Conservation (phyloP, 495 filamentous ascomycete genomes). For the Pseudevernia furfuracea region DNA sequence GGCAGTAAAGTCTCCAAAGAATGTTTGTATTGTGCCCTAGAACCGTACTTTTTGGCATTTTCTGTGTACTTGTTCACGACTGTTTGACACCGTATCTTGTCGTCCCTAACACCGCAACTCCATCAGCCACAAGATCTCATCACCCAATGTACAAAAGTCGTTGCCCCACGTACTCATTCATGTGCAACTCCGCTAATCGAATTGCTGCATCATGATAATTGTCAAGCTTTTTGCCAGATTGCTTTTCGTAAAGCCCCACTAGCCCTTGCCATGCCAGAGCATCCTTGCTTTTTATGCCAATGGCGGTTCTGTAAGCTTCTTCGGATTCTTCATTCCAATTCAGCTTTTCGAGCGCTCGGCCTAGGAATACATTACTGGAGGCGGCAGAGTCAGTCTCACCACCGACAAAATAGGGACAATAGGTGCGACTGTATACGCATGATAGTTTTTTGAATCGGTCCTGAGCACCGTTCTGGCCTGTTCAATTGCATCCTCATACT, state of each 20-base stretch:
- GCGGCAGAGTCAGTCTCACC: slow-evolving; percentile 33
- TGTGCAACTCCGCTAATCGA: slow-evolving; percentile 65
- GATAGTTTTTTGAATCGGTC: slow-evolving; percentile 71
- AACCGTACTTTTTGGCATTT: slow-evolving; percentile 62
- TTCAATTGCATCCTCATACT: slow-evolving; percentile 64
- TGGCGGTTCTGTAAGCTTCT: slow-evolving; percentile 64
- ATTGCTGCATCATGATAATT: slow-evolving; percentile 65
- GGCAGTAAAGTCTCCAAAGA: slow-evolving; percentile 72
- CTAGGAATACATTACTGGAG: slow-evolving; percentile 60
- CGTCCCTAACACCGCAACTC: slow-evolving; percentile 32
- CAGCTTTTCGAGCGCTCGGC: slow-evolving; percentile 70
- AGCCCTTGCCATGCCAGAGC: slow-evolving; percentile 82
- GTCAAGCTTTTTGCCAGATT: slow-evolving; percentile 58
- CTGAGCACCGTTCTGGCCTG: slow-evolving; percentile 60
- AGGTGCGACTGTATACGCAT: slow-evolving; percentile 49
- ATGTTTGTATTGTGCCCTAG: slow-evolving; percentile 60
- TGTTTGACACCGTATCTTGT: slow-evolving; percentile 65
- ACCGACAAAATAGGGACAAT: slow-evolving; percentile 12
- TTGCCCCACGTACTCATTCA: slow-evolving; percentile 32
- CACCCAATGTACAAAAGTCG: slow-evolving; percentile 39
- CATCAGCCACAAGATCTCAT: background rate
- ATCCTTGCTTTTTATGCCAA: slow-evolving; percentile 53
- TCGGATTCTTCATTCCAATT: slow-evolving; percentile 63
- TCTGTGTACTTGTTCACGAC: slow-evolving; percentile 71
- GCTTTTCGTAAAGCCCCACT: slow-evolving; percentile 75